Evolutionary conservation across 83 land plant genomes (phyloP).

Genomic region (Diphasiastrum complanatum): DNA sequence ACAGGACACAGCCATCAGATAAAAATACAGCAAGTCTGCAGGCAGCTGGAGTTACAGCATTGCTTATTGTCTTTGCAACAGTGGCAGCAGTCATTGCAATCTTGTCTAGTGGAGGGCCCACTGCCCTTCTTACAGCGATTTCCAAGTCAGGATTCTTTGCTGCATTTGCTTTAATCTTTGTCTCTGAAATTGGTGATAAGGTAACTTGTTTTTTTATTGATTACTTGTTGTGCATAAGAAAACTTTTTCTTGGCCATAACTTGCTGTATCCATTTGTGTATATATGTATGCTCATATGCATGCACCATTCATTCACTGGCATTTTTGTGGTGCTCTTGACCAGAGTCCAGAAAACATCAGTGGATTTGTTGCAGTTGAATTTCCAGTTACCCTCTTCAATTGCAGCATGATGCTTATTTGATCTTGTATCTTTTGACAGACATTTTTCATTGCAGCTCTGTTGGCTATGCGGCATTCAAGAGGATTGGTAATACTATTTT

Average conservation of each 20-base stretch:
- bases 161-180: constrained; percentile 90
- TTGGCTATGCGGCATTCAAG: constrained; percentile 91
- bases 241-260: background rate
- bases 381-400: background rate
- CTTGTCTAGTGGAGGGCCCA: constrained; percentile 51
- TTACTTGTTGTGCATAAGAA: background rate
- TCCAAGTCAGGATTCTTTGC: constrained; percentile 94
- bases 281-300: background rate
- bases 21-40: constrained; percentile 33
- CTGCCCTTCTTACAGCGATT: constrained; percentile 58
- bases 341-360: too few relatives aligned
- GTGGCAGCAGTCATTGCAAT: constrained; percentile 35
- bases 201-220: constrained; percentile 26
- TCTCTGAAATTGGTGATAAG: constrained; percentile 98
- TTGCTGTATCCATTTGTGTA: background rate
- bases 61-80: constrained; percentile 26
- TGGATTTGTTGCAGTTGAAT: too few relatives aligned
- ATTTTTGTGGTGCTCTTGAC: too few relatives aligned
- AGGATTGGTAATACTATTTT: constrained; percentile 51
- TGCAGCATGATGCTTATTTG: background rate
- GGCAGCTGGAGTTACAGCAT: constrained; percentile 25
- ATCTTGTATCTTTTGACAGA: constrained; percentile 44
- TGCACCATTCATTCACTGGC: too few relatives aligned
- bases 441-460: constrained; percentile 95
- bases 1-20: constrained; percentile 20